Base-by-base conservation (phyloP, 345 rosid species). In the Aegle marmelos region DNA sequence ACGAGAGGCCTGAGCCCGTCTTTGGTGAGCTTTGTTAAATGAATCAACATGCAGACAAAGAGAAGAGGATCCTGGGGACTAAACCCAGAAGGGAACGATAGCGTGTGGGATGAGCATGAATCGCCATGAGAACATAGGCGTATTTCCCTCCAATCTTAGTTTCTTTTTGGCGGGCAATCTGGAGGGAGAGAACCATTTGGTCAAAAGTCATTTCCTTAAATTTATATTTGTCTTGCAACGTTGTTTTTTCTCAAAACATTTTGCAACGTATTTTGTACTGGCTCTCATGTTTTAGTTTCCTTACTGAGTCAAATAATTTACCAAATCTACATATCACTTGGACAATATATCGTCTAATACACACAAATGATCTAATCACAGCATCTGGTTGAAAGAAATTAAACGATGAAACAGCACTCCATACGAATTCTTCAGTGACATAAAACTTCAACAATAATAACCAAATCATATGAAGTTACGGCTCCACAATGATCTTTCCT, bases 401-500 rank as follows among this genome's bases (percentile, higher is more conserved):
- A 24, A 48, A 6, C 9, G 36, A 65, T 4, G 45, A 34, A 7
- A 21, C 7, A 17, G 24, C 39, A 50, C 28, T 25, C 17, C 3
- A 19, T 7, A n/a, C 33, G 33, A 65, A 11, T 34, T 14, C 36
- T 24, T 2, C 39, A 6, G 21, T 21, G 11, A 13, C 22, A 31
- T 39, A 60, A 14, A 24, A 7, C 61, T 33, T 45, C 61, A 24
- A 62, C 75, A 74, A 57, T 31, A 65, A 13, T 13, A 60, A 27
- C 41, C 1, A 28, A 68, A 30, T 27, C 53, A 19, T 59, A 31
- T 78, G 10, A 28, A 70, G 37, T 72, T 79, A 86, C 0, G 86
- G 90, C 88, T 93, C 93, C 54, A 90, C 91, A 25, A 93, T 81
- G 39, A 93, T 85, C 88, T 93, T 91, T 19, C 98, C 98, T 9